phyloP scores from a whole-genome alignment of 2,329 filamentous ascomycete species.

The Penicillium digitatum region DNA sequence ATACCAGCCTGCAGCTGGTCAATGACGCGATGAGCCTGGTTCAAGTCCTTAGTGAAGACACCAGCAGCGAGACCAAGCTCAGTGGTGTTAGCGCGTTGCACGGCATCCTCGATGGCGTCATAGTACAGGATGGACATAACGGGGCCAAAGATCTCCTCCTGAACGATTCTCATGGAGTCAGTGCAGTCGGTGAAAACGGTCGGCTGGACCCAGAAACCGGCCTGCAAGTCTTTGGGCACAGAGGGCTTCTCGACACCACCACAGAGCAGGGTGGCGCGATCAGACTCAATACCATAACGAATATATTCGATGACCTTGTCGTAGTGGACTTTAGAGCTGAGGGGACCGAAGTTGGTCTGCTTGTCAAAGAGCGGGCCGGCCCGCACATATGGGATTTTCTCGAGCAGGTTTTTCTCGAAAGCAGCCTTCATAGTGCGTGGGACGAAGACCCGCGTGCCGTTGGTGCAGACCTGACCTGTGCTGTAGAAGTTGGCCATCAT shows the following conservation, averaged over 20 bases:
- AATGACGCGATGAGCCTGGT: slow-evolving; percentile 68
- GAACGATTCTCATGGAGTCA: slow-evolving; percentile 73
- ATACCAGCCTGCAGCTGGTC: slow-evolving; percentile 74
- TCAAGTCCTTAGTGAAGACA: slow-evolving; percentile 73
- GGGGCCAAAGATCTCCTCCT: slow-evolving; percentile 84
- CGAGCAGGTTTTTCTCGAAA: slow-evolving; percentile 66
- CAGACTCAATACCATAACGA: slow-evolving; percentile 65
- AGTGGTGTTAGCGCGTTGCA: slow-evolving; percentile 71
- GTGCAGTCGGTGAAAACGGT: slow-evolving; percentile 84
- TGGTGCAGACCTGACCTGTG: slow-evolving; percentile 87
- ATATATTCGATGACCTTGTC: slow-evolving; percentile 79
- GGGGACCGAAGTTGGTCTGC: slow-evolving; percentile 75
- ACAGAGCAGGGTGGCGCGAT: slow-evolving; percentile 69
- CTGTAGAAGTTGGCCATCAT: slow-evolving; percentile 96
- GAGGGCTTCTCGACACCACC: slow-evolving; percentile 63
- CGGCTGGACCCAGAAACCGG: slow-evolving; percentile 79
- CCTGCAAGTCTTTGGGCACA: slow-evolving; percentile 49
- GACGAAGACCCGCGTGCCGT: slow-evolving; percentile 83
- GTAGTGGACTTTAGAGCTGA: slow-evolving; percentile 69
- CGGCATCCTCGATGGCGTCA: slow-evolving; percentile 63
- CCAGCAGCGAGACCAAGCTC: slow-evolving; percentile 76
- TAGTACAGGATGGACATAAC: slow-evolving; percentile 80
- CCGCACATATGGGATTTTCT: slow-evolving; percentile 67
- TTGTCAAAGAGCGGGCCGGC: slow-evolving; percentile 68
- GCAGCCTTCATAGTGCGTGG: slow-evolving; percentile 59